Conservation (phyloP, 257 asterid species). For the Haberlea rhodopensis region DNA sequence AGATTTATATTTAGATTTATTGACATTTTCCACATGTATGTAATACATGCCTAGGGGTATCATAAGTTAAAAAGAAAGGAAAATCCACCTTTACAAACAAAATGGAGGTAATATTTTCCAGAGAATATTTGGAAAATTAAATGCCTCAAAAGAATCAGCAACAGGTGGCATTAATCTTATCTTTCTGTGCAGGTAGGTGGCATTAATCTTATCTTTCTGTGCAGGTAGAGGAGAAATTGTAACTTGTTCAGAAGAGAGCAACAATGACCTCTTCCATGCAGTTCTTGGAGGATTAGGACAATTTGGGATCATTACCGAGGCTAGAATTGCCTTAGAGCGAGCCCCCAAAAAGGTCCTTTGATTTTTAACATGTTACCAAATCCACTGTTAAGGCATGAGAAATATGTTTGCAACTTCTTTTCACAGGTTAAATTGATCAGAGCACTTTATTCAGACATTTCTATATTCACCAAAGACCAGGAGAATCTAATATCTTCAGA, state of each 20-base stretch:
- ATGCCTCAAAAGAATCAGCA: not conserved
- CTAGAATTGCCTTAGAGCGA: slow-evolving; percentile 43
- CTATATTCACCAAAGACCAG: slow-evolving; percentile 42
- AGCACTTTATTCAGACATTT: slow-evolving; percentile 43
- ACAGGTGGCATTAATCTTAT: not conserved
- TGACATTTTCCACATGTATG: too few relatives aligned
- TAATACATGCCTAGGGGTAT: not conserved
- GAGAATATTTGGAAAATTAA: too few relatives aligned
- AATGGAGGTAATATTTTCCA: too few relatives aligned
- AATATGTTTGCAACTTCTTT: not conserved
- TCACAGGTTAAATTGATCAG: slow-evolving; percentile 57
- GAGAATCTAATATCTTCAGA: slow-evolving; percentile 42
- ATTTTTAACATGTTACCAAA: not conserved
- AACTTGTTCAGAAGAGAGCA: slow-evolving; percentile 40
- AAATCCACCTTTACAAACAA: not conserved
- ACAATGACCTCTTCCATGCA: slow-evolving; percentile 45
- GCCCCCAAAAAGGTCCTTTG: slow-evolving; percentile 38
- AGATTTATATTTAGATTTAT: too few relatives aligned
- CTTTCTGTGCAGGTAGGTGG: slow-evolving; percentile 27
- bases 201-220: not conserved
- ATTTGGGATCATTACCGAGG: slow-evolving; percentile 47
- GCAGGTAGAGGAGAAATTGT: slow-evolving; percentile 47
- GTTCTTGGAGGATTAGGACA: slow-evolving; percentile 54
- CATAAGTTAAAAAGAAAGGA: not conserved
- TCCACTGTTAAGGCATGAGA: not conserved